Evolutionary conservation across 371 early-diverging fungal species (phyloP), one percentile per base, ranked within the genome.

Genomic region (Lichtheimia ornata): DNA sequence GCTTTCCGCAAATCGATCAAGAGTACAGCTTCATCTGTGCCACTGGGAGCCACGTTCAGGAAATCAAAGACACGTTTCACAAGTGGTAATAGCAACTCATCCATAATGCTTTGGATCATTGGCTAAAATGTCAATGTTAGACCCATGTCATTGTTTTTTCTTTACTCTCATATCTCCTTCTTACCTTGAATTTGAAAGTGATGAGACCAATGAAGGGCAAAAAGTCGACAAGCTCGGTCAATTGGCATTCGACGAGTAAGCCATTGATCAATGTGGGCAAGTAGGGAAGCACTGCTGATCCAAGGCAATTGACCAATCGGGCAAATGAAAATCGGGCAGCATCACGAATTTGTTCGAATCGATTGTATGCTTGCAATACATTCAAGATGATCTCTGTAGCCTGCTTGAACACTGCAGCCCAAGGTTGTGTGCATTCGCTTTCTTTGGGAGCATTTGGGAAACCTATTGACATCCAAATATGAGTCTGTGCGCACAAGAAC

Each of bases 1-100:
- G 91, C 83, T 71, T 89, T 89, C 40, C 91, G 88, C 40, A 97
- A 82, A 24, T 92, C 91, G 11, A 84, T 72, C 55, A 91, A 74
- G 43, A 91, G 75, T 47, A 94, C 62, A 0, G 87, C 85, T 69
- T 96, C 97, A 68, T 97, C 98, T 1, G 94, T 95, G 12, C 98
- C 98, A 56, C 85, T 79, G 1, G 94, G 88, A 1, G 87, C 77
- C 62, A 91, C 89, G 67, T 94, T 90, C 22, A 96, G 73, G 61
- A 93, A 91, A 52, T 82, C 81, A 68, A 94, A 94, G 20, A 94
- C 92, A 45, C 91, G 88, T 58, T 91, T 88, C 1, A 94, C 78
- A 50, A 96, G 76, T 0, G 96, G 94, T 24, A 87, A 69, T 45
- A 95, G 67, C n/a, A 96, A 74, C 56, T 92, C 91, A 64, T 89